Percentiles rank a stretch among this genome's conserved stretches.
Conservation (phyloP, 805 yeast genomes). For the Pichia manshurica region DNA sequence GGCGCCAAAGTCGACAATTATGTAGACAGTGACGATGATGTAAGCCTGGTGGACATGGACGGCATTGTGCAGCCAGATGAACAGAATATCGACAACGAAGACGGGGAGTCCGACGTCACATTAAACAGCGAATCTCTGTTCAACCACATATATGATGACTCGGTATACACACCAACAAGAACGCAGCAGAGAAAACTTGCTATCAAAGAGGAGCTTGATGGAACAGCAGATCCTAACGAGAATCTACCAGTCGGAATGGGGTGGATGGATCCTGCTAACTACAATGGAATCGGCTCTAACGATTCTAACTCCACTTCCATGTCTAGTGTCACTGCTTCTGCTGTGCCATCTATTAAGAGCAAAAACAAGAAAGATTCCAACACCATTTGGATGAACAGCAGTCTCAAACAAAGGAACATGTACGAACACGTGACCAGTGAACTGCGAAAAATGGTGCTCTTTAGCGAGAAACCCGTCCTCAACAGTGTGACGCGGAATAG, state of each 20-base stretch:
- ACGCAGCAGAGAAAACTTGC: not conserved
- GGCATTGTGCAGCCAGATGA: too few species aligned
- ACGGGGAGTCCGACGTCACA: too few species aligned
- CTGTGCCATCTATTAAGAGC: not conserved
- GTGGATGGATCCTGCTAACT: constrained; percentile 19
- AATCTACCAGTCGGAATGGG: constrained; percentile 15
- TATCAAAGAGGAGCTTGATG: constrained; percentile 1
- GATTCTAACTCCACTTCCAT: not conserved
- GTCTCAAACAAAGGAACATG: constrained; percentile 23
- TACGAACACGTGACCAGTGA: constrained; percentile 28
- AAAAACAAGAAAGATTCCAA: not conserved
- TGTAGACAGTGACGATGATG: too few species aligned
- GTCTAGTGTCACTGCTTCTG: too few species aligned
- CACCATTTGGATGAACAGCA: constrained; percentile 6
- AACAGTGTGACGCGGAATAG: not conserved
- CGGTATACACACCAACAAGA: not conserved
- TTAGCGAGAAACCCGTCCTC: constrained; percentile 18
- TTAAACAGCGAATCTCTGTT: too few species aligned
- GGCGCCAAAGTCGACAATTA: too few species aligned
- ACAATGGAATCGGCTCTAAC: not conserved
- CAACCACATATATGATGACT: too few species aligned
- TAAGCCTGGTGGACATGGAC: too few species aligned
- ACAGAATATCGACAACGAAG: too few species aligned
- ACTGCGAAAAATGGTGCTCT: constrained; percentile 25
- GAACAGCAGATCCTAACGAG: not conserved